Evolutionary conservation across 2,329 filamentous ascomycete genomes (phyloP).

Genomic region (Podosphaera fusca): DNA sequence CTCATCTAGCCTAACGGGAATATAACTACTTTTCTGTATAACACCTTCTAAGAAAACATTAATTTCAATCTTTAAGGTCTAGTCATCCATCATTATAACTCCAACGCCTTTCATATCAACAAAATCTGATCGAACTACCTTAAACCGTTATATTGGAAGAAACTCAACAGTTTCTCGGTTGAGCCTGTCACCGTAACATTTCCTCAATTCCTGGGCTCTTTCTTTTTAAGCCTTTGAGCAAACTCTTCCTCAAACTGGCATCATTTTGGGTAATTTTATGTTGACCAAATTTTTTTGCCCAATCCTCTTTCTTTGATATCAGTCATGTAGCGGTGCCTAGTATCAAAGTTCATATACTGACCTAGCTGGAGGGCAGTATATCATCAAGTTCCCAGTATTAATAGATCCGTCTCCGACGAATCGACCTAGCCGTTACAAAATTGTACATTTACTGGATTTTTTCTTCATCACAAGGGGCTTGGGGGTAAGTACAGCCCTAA

Average conservation of each 20-base stretch:
- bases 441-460: slow-evolving; percentile 45
- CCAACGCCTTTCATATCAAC: background rate
- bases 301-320: background rate
- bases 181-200: background rate
- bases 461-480: slow-evolving; percentile 31
- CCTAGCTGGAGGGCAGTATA: background rate
- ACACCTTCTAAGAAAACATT: background rate
- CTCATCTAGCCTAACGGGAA: background rate
- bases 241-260: slow-evolving; percentile 1
- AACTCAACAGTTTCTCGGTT: background rate
- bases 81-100: background rate
- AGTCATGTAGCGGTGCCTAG: background rate
- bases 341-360: background rate
- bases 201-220: background rate
- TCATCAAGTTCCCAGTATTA: background rate
- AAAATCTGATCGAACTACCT: background rate
- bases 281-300: background rate
- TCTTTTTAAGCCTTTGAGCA: background rate
- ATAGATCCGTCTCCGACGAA: background rate
- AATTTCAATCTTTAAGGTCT: background rate
- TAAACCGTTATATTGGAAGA: background rate
- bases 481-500: slow-evolving; percentile 49
- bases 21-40: background rate
- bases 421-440: slow-evolving; percentile 27
- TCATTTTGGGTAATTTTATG: slow-evolving; percentile 2